Conservation (phyloP, 2,329 filamentous ascomycete species). For the Trichoderma koningii region DNA sequence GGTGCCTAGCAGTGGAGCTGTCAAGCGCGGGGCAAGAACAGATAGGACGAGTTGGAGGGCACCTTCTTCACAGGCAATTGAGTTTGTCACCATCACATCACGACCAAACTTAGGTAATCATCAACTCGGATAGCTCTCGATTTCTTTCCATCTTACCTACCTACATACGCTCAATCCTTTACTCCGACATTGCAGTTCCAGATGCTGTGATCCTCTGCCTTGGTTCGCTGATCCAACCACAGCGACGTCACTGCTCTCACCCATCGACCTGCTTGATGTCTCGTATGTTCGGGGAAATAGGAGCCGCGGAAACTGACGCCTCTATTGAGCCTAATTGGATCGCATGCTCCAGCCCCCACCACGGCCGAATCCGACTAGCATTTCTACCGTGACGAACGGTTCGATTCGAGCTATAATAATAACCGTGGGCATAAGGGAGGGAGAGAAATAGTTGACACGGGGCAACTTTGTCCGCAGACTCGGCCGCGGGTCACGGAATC, state of each 20-base stretch:
- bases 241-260: background rate
- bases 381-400: background rate
- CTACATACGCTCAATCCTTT: background rate
- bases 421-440: background rate
- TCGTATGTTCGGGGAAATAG: conserved; percentile 14
- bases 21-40: conserved; percentile 13
- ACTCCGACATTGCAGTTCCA: background rate
- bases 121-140: background rate
- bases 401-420: conserved; percentile 1
- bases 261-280: background rate
- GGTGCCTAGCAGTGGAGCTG: background rate
- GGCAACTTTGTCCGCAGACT: conserved; percentile 26
- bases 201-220: background rate
- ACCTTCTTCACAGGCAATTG: too few species aligned
- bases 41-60: background rate
- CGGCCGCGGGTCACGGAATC: background rate
- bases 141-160: background rate
- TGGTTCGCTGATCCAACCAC: background rate
- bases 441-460: conserved; percentile 21
- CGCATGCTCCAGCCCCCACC: conserved; percentile 17
- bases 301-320: conserved; percentile 3
- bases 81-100: background rate
- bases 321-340: conserved; percentile 23
- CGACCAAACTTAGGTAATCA: background rate
- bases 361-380: conserved; percentile 1